Evolutionary conservation across 2,329 filamentous ascomycete species (phyloP).

Genomic region (Pseudocercospora fuligena): DNA sequence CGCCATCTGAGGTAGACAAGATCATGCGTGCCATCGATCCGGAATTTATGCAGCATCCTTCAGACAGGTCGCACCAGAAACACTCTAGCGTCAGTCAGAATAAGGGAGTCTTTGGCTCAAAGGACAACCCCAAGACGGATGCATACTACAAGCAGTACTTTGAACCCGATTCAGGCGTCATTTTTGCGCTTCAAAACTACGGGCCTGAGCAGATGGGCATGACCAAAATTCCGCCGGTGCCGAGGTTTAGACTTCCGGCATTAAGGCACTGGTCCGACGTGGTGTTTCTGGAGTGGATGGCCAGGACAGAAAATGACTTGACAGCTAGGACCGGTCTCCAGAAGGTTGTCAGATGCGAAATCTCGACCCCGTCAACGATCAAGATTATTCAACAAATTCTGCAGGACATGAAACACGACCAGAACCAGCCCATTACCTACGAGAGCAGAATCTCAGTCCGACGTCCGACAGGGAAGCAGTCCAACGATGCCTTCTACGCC

Average conservation of each 20-base stretch:
- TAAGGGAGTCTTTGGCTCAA: too few relatives aligned
- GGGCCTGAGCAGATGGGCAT: not conserved
- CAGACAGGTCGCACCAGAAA: too few relatives aligned
- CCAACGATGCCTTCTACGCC: not conserved
- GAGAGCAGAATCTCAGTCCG: conserved; percentile 1
- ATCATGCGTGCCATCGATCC: too few relatives aligned
- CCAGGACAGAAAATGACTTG: not conserved
- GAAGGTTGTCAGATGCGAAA: not conserved
- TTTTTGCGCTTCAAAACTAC: too few relatives aligned
- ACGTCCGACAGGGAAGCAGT: not conserved
- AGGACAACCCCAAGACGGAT: too few relatives aligned
- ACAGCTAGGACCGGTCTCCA: not conserved
- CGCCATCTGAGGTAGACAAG: too few relatives aligned
- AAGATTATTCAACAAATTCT: not conserved
- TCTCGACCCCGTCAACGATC: not conserved
- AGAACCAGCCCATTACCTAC: not conserved
- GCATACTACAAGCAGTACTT: too few relatives aligned
- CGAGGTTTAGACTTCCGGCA: not conserved
- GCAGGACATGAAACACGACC: too few relatives aligned
- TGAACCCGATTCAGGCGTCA: too few relatives aligned
- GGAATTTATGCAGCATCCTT: too few relatives aligned
- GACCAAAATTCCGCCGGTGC: not conserved
- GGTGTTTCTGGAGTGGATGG: not conserved
- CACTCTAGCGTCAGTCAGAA: too few relatives aligned
- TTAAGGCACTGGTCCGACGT: not conserved